phyloP scores from a whole-genome alignment of 2,329 filamentous ascomycete species.

The Metarhizium rileyi region DNA sequence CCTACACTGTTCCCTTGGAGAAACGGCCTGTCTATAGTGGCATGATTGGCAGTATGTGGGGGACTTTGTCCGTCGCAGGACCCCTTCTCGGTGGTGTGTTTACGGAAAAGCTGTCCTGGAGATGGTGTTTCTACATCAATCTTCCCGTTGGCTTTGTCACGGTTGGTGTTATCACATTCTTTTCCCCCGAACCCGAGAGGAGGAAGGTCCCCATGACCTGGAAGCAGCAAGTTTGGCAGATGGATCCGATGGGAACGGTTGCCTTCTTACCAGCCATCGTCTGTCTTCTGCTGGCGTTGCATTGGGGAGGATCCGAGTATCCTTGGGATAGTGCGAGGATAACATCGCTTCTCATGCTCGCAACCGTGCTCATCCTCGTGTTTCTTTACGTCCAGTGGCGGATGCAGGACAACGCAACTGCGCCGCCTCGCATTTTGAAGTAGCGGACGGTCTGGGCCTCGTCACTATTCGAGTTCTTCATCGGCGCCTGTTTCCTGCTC shows the following conservation, averaged over 20 bases:
- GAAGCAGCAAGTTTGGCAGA: not conserved
- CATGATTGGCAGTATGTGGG: constrained; percentile 14
- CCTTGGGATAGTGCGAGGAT: constrained; percentile 5
- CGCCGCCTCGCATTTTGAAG: constrained; percentile 31
- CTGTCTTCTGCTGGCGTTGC: constrained; percentile 37
- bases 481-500: constrained; percentile 23
- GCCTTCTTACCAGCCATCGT: constrained; percentile 27
- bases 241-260: constrained; percentile 16
- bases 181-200: constrained; percentile 22
- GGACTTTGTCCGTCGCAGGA: constrained; percentile 14
- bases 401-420: constrained; percentile 30
- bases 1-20: constrained; percentile 19
- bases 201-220: not conserved
- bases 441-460: constrained; percentile 29
- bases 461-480: constrained; percentile 27
- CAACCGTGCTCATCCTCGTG: constrained; percentile 14
- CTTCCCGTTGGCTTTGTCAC: constrained; percentile 16
- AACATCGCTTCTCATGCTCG: not conserved
- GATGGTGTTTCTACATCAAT: constrained; percentile 22
- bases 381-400: constrained; percentile 30
- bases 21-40: constrained; percentile 15
- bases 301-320: constrained; percentile 34
- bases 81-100: constrained; percentile 16
- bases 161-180: constrained; percentile 15
- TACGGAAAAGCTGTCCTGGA: constrained; percentile 16